Evolutionary conservation across 2,329 filamentous ascomycete genomes (phyloP).

Genomic region (Raffaelea ambrosiae): DNA sequence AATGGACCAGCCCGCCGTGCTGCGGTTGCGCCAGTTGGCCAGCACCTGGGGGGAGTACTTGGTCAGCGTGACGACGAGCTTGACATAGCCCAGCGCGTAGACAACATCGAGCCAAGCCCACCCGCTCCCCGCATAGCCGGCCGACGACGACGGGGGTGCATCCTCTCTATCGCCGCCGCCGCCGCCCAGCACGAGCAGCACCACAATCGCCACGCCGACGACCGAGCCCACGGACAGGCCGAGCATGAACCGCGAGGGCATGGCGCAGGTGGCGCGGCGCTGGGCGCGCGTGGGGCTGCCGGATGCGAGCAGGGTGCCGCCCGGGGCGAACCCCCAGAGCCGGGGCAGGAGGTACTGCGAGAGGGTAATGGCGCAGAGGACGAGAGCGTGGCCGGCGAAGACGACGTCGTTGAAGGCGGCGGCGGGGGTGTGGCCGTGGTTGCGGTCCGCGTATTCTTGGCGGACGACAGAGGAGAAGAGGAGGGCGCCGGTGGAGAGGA

Average conservation of each 20-base stretch:
- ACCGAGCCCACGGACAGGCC: constrained; percentile 64
- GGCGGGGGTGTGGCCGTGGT: constrained; percentile 68
- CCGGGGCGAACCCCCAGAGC: constrained; percentile 61
- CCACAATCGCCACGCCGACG: constrained; percentile 42
- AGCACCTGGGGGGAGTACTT: constrained; percentile 88
- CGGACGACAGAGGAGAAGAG: constrained; percentile 73
- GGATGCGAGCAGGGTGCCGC: constrained; percentile 20
- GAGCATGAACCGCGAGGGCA: constrained; percentile 50
- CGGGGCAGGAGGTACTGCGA: constrained; percentile 65
- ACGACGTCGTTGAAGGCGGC: constrained; percentile 84
- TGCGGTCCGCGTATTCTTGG: constrained; percentile 72
- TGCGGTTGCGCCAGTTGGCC: constrained; percentile 75
- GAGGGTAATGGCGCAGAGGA: constrained; percentile 64
- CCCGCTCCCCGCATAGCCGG: constrained; percentile 26
- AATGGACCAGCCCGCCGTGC: constrained; percentile 84
- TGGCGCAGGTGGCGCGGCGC: constrained; percentile 22
- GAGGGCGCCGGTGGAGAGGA: constrained; percentile 65
- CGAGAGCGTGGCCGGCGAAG: constrained; percentile 74
- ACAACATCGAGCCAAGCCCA: constrained; percentile 58
- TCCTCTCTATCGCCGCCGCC: constrained; percentile 13
- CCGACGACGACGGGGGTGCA: not conserved
- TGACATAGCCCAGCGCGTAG: constrained; percentile 74
- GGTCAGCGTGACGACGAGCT: constrained; percentile 77
- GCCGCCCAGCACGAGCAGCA: constrained; percentile 27
- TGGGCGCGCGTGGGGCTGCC: not conserved